These are phyloP conservation scores for Prosopis cineraria DNA, from an alignment of 306 rosid genomes.

Conservation along the genomic window DNA sequence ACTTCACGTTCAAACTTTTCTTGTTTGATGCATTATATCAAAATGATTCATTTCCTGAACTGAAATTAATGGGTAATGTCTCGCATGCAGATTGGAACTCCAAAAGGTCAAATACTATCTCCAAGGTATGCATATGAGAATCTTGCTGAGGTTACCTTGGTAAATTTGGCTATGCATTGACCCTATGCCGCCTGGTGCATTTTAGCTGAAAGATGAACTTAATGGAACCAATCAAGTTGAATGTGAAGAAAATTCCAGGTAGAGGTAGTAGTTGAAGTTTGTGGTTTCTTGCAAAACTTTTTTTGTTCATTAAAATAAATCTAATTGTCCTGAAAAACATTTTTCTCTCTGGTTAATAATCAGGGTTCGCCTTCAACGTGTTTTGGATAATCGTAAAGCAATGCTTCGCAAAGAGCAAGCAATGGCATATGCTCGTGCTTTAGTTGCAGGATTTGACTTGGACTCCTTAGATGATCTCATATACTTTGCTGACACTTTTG, in stretches of 20 bases:
- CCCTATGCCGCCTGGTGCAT: conserved; percentile 37
- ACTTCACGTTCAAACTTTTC: conserved; percentile 7
- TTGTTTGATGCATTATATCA: conserved; percentile 27
- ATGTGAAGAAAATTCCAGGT: conserved; percentile 87
- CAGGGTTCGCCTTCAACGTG: conserved; percentile 92
- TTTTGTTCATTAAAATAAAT: conserved; percentile 13
- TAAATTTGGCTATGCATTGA: conserved; percentile 29
- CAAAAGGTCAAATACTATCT: conserved; percentile 43
- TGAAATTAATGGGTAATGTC: conserved; percentile 45
- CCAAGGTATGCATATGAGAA: conserved; percentile 53
- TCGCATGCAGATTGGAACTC: conserved; percentile 53
- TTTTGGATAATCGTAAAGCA: conserved; percentile 85
- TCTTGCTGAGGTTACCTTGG: conserved; percentile 32
- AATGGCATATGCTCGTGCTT: conserved; percentile 98
- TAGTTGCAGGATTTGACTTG: conserved; percentile 82
- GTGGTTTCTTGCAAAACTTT: background rate
- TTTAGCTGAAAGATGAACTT: conserved; percentile 53
- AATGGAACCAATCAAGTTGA: conserved; percentile 49
- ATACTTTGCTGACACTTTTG: conserved; percentile 87
- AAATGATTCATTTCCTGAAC: conserved; percentile 28
- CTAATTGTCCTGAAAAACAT: conserved; percentile 39
- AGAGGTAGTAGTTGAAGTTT: conserved; percentile 56
- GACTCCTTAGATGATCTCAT: conserved; percentile 84
- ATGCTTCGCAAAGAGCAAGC: conserved; percentile 96
- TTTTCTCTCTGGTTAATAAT: conserved; percentile 43